Conservation (phyloP, 768 basidiomycete genomes). For the Russula brevipes region DNA sequence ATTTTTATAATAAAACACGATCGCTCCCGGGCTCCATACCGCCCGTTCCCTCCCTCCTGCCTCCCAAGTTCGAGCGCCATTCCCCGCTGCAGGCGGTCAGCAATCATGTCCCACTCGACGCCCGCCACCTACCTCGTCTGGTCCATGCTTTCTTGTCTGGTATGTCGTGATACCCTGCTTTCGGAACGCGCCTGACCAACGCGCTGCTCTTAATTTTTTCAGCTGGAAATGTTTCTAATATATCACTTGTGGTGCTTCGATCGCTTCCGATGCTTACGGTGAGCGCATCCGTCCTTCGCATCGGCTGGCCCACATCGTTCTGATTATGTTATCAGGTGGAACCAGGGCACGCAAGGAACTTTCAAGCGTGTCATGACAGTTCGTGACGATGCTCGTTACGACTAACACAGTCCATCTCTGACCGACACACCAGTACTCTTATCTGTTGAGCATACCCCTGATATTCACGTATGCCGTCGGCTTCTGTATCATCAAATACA, state of each 20-base stretch:
- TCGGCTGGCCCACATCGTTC: not conserved
- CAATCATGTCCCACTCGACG: slow-evolving; percentile 11
- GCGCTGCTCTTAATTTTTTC: not conserved
- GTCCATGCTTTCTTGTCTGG: slow-evolving; percentile 49
- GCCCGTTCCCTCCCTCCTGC: not conserved
- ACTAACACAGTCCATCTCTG: not conserved
- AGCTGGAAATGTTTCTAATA: slow-evolving; percentile 61
- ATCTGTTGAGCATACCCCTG: slow-evolving; percentile 58
- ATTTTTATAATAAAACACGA: not conserved
- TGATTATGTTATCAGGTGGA: slow-evolving; percentile 47
- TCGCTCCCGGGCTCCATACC: not conserved
- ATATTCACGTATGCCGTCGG: slow-evolving; percentile 57
- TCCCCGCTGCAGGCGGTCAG: not conserved
- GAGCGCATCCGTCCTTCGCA: slow-evolving; percentile 21
- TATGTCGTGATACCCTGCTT: slow-evolving; percentile 31
- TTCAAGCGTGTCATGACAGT: slow-evolving; percentile 88
- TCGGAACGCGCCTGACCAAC: not conserved
- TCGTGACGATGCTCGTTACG: slow-evolving; percentile 26
- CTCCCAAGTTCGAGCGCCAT: not conserved
- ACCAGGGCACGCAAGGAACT: slow-evolving; percentile 59
- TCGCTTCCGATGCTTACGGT: slow-evolving; percentile 69
- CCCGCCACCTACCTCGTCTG: slow-evolving; percentile 47
- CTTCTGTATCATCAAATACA: slow-evolving; percentile 68
- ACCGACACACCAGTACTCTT: slow-evolving; percentile 53
- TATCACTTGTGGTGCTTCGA: slow-evolving; percentile 80